Evolutionary conservation across 306 rosid species (phyloP).

Genomic region (Citrullus colocynthis): DNA sequence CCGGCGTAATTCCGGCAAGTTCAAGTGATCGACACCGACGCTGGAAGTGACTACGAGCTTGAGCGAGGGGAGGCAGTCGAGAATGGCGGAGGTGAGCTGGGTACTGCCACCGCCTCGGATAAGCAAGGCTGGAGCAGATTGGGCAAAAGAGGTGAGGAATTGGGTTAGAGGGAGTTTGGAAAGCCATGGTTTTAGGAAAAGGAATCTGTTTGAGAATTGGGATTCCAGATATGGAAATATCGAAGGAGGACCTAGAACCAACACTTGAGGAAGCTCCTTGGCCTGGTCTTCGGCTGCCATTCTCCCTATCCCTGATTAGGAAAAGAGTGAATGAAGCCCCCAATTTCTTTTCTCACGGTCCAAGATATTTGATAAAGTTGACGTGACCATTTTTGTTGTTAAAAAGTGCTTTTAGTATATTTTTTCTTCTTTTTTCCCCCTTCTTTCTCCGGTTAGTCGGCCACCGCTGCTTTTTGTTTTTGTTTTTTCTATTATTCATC

Average conservation of each 20-base stretch:
- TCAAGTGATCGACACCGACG: constrained; percentile 6
- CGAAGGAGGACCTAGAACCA: neutral
- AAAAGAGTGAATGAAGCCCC: no score
- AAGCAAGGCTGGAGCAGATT: neutral
- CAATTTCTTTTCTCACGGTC: no score
- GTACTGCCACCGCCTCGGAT: neutral
- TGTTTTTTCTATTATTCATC: no score
- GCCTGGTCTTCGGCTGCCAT: neutral
- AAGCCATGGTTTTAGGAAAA: neutral
- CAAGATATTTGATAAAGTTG: no score
- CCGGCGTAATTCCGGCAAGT: neutral
- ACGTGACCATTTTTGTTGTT: no score
- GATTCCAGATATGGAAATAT: neutral
- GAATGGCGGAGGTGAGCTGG: neutral
- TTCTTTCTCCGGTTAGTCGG: no score
- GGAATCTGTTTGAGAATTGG: neutral
- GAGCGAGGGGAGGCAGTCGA: neutral
- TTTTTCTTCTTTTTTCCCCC: no score
- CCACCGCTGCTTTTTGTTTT: no score
- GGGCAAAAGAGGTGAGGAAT: neutral
- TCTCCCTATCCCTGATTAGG: neutral
- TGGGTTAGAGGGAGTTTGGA: neutral
- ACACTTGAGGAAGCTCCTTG: neutral
- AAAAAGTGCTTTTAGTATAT: no score
- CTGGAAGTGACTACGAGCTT: neutral